Evolutionary conservation across 805 yeast genomes (phyloP), one percentile per base, ranked within the genome.

Genomic region (Metschnikowia santaceciliae): DNA sequence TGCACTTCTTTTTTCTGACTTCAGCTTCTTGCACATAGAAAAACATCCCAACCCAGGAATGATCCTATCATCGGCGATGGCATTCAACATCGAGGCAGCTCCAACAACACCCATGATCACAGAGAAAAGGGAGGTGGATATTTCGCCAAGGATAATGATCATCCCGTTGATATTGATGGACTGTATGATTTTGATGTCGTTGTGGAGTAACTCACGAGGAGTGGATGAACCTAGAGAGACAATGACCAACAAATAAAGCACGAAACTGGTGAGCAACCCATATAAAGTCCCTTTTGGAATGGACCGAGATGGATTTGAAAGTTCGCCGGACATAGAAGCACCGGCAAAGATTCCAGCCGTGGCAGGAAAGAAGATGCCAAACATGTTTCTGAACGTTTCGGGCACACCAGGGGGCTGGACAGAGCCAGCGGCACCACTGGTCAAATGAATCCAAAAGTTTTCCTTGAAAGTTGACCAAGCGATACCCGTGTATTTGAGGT

Each of bases 271-370:
- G 3, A 82, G 57, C 7, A 92, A 70, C 0, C 98, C 99, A 75
- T 84, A 81, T 26, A 94, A 67, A 0, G 99, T 94, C n/a, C 99
- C 99, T 53, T 79, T 77, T 0, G 99, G 99, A 42, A 94, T 94
- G 1, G 96, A 82, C 60, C 80, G 82, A 0, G 97, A 89, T 0
- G 99, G 99, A 49, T 79, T 83, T 50, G 79, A 72, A 55, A 94
- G 75, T 60, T 90, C 97, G 17, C 99, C 98, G 38, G 97, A 90
- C 99, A 94, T 94, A 22, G 96, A 88, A 1, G 99, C 97, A 15
- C 99, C 99, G 2, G 99, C 98, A 67, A 94, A 86, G 26, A 94
- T 91, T 51, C 99, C 99, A 6, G 98, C 97, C 0, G 99, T 92
- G 1, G 99, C 97, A 10, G 99, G 97, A 72, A 94, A 94, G 65